These are phyloP conservation scores for Ophiostoma piceae DNA, from an alignment of 2,329 filamentous ascomycete genomes.

Conservation along the genomic window DNA sequence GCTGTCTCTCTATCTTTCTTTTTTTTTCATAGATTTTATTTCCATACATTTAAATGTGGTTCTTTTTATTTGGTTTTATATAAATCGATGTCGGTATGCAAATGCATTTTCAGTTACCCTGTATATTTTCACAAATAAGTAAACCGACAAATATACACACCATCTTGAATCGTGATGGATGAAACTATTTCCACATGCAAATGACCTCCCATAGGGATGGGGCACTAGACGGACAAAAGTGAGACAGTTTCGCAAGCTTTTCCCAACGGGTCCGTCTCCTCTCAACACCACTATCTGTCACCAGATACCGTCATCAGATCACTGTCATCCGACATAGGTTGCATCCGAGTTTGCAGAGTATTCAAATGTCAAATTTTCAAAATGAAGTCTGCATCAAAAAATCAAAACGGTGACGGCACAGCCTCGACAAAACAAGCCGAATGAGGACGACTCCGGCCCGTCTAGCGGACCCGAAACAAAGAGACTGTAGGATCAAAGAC, in stretches of 20 bases:
- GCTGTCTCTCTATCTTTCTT: neutral
- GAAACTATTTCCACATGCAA: neutral
- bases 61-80: too few species aligned
- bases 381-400: neutral
- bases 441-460: neutral
- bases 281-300: conserved; percentile 6
- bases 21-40: too few species aligned
- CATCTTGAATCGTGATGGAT: neutral
- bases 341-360: neutral
- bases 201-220: neutral
- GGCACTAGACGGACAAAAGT: neutral
- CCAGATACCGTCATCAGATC: neutral
- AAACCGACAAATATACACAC: neutral
- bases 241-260: conserved; percentile 7
- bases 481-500: neutral
- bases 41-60: too few species aligned
- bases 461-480: neutral
- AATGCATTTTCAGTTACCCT: too few species aligned
- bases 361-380: neutral
- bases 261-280: neutral
- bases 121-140: neutral
- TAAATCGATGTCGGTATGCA: too few species aligned
- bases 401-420: neutral
- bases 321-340: neutral
- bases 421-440: neutral